A percentile compares a stretch with the other conserved stretches of the same genome.
These are phyloP conservation scores for Ophiosphaerella narmari DNA, from an alignment of 2,329 filamentous ascomycete species.

Conservation along the genomic window DNA sequence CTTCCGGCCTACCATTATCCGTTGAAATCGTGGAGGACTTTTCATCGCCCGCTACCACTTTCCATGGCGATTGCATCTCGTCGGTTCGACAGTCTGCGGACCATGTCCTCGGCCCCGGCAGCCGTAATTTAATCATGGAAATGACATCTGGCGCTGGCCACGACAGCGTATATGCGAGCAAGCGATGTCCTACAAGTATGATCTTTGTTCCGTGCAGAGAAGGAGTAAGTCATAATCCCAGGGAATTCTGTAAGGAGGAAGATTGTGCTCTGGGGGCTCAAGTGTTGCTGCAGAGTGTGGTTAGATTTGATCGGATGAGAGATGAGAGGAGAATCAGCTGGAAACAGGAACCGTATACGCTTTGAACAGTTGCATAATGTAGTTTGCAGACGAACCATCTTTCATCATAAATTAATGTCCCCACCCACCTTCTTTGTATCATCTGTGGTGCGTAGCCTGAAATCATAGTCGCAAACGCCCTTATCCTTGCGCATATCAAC, in stretches of 20 bases:
- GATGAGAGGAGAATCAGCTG: slow-evolving; percentile 40
- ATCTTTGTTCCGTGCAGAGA: slow-evolving; percentile 55
- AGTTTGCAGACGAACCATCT: background rate
- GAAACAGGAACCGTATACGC: slow-evolving; percentile 39
- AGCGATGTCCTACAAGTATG: slow-evolving; percentile 54
- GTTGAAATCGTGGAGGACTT: slow-evolving; percentile 67
- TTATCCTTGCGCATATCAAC: no score
- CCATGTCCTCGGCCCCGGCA: slow-evolving; percentile 58
- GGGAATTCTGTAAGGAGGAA: slow-evolving; percentile 52
- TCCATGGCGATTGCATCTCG: slow-evolving; percentile 69
- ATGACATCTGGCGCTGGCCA: slow-evolving; percentile 70
- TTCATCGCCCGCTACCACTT: slow-evolving; percentile 60
- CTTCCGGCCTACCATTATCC: slow-evolving; percentile 55
- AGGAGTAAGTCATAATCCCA: slow-evolving; percentile 55
- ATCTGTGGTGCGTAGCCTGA: no score
- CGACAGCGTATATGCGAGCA: slow-evolving; percentile 56
- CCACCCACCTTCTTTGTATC: background rate
- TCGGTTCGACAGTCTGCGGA: slow-evolving; percentile 67
- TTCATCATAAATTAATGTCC: background rate
- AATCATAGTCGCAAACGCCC: no score
- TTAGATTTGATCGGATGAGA: slow-evolving; percentile 55
- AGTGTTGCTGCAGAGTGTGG: slow-evolving; percentile 56
- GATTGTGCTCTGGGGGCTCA: slow-evolving; percentile 55
- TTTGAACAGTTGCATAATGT: slow-evolving; percentile 8
- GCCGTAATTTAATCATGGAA: slow-evolving; percentile 58